Base-by-base conservation (phyloP, 1,139 yeast genomes). In the Suhomyces atakaporum region DNA sequence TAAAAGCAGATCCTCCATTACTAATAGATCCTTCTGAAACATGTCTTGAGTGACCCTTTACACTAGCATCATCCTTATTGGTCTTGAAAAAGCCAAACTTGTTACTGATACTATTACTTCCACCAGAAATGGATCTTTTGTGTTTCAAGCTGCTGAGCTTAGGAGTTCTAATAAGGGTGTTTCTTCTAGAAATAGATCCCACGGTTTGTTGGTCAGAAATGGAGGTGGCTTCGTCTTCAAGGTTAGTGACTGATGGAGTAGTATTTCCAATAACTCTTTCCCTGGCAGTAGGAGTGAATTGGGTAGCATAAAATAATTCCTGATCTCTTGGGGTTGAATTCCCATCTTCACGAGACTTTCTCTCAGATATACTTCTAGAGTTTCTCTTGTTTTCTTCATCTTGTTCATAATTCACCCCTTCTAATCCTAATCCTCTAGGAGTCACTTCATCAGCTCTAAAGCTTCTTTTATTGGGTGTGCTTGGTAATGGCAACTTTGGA, bases 91-190 rank as follows among this genome's bases (percentile, higher is more conserved):
- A 50, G 15, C 56, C 60, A 36, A 70, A 55, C 42, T 68, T 68
- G 26, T 57, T 54, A 16, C 58, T 45, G 27, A 56, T 42, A 9
- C 45, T 43, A 11, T 43, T 27, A 45, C 56, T 62, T 10, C 74
- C 71, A 11, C 73, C 73, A 19, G 75, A 68, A 4, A 55, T 51
- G 5, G 75, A 66, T 19, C 76, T 50, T 46, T 69, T 70, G 46
- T 71, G 77, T 37, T 63, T 66, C 38, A 69, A 53, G 23, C 63
- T 56, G 20, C 42, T 36, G 35, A 60, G 47, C 35, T 62, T 59
- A 14, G 69, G 69, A 5, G 65, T 66, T 33, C 56, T 50, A 11
- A 58, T 52, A 10, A 65, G 46, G 26, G 69, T 63, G 19, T 51
- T 52, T 42, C 53, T 62, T 31, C 72, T 52, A 10, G 54, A 45